These are phyloP conservation scores for Sporothrix brunneoviolacea DNA, from an alignment of 2,329 filamentous ascomycete species.

Conservation along the genomic window DNA sequence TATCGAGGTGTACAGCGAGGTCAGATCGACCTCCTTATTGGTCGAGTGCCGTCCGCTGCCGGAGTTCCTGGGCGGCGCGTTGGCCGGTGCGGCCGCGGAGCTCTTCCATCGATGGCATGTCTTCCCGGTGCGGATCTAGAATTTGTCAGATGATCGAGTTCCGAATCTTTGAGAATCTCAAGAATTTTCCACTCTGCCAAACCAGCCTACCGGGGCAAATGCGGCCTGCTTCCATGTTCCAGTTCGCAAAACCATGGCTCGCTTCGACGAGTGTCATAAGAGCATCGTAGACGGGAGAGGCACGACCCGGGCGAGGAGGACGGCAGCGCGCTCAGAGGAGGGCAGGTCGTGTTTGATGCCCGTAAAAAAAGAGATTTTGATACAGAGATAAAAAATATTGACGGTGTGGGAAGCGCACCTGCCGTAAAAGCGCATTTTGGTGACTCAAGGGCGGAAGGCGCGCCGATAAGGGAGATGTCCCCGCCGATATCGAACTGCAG, in stretches of 20 bases:
- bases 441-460: no score
- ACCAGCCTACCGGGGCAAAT: conserved; percentile 26
- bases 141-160: no score
- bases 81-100: conserved; percentile 1
- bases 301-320: not conserved
- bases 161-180: conserved; percentile 7
- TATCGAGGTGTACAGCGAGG: conserved; percentile 31
- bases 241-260: conserved; percentile 34
- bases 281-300: conserved; percentile 9
- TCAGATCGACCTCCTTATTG: conserved; percentile 14
- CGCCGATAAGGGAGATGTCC: no score
- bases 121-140: conserved; percentile 13
- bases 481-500: no score
- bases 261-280: not conserved
- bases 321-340: no score
- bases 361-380: no score
- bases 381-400: no score
- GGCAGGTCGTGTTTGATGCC: no score
- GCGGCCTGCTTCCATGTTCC: conserved; percentile 34
- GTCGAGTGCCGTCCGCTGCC: not conserved
- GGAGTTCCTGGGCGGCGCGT: not conserved
- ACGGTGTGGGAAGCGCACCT: no score
- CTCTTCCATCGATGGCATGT: conserved; percentile 13
- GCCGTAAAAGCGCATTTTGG: no score
- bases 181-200: conserved; percentile 2